Evolutionary conservation across 1,139 yeast genomes (phyloP), one percentile per base, ranked within the genome.

Genomic region (Debaryomyces fabryi): DNA sequence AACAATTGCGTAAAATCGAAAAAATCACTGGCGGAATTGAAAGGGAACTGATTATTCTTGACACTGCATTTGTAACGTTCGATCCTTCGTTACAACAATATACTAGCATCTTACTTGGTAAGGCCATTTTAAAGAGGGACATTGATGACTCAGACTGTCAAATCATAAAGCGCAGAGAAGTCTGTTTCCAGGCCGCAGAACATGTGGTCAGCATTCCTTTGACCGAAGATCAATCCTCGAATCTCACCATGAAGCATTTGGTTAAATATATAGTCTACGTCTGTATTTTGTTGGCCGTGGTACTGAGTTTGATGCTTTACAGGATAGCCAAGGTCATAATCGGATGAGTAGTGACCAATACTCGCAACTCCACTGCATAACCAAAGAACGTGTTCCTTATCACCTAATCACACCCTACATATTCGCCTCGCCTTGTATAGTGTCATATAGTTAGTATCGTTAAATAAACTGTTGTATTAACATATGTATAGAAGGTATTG

Each of bases 201-300:
- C 70, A 71, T 50, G 78, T 75, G 27, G 74, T 74, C 8, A 67
- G 74, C 51, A 75, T 76, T 25, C 80, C 80, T 2, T 60, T 73
- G 29, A 63, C 71, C 1, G 74, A 71, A 47, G 70, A 69, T 15
- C 67, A 63, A 46, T 42, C 57, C 8, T 41, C 57, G 15, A 50
- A 55, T 36, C 48, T 57, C 13, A 54, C 63, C 12, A 55, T 60
- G 58, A 60, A 56, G 48, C 51, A 57, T 25, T 52, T 64, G 39
- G 54, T 62, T 16, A 58, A 58, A 44, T 65, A 68, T 49, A 13
- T 68, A 21, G 49, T 57, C 5, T 62, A 63, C 21, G 58, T 61
- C 13, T 54, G 63, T 6, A 45, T 65, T 15, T 50, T 65, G 21
- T 50, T 68, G 35, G 54, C 60, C 6, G 39, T 62, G 6, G 52